Conservation (phyloP, 306 rosid species). For the Albizia julibrissin region DNA sequence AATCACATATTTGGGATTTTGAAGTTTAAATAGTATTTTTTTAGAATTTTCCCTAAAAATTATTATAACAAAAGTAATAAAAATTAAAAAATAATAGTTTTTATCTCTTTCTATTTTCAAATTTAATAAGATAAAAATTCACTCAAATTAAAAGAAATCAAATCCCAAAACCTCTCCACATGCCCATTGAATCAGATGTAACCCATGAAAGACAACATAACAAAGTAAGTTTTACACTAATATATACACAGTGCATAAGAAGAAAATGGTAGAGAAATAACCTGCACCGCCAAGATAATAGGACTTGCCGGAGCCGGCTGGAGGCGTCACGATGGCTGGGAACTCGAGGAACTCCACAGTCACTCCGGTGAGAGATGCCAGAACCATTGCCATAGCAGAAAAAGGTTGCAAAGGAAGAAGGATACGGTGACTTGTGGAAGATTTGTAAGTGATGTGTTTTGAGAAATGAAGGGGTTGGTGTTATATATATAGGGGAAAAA, state of each 20-base stretch:
- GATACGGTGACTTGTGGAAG: not conserved
- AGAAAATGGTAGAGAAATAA: not conserved
- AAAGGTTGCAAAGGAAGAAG: not conserved
- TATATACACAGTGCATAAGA: not conserved
- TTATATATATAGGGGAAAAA: not conserved
- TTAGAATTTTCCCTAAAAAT: too few species aligned
- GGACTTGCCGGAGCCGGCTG: not conserved
- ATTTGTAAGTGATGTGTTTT: not conserved
- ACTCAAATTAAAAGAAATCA: not conserved
- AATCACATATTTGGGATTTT: too few species aligned
- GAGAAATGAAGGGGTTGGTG: not conserved
- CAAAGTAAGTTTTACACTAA: not conserved
- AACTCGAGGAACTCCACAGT: not conserved
- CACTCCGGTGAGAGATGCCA: not conserved
- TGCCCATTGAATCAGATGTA: not conserved
- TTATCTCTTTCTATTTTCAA: too few species aligned
- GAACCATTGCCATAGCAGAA: not conserved
- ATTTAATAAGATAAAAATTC: not conserved
- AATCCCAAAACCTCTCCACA: not conserved
- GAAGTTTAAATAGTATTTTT: too few species aligned
- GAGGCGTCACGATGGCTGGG: not conserved
- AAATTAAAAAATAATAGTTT: too few species aligned
- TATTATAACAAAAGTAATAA: too few species aligned
- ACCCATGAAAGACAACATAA: not conserved
- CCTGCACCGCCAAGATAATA: conserved; percentile 11